Conservation (phyloP, 2,329 filamentous ascomycete genomes). For the Penicillium janthinellum region DNA sequence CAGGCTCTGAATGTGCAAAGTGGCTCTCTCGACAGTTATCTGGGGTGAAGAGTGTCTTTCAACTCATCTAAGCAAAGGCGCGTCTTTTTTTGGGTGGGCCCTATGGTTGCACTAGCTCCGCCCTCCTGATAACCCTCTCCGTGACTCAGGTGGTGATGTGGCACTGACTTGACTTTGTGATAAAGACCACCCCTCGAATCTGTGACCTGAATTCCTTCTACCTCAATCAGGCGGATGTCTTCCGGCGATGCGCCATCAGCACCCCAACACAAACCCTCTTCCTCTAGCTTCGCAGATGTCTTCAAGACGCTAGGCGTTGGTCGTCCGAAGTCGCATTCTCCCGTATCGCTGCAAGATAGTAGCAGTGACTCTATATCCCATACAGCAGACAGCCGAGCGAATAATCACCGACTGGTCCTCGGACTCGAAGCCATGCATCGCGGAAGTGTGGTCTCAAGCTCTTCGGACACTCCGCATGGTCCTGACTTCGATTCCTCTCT, state of each 20-base stretch:
- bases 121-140: slow-evolving; percentile 1
- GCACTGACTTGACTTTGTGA: slow-evolving; percentile 15
- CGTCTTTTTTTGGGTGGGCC: not conserved
- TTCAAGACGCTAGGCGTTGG: slow-evolving; percentile 46
- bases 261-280: slow-evolving; percentile 39
- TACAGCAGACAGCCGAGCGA: slow-evolving; percentile 37
- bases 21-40: slow-evolving; percentile 9
- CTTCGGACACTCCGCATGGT: slow-evolving; percentile 40
- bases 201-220: slow-evolving; percentile 9
- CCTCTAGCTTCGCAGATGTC: slow-evolving; percentile 46
- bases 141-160: slow-evolving; percentile 11
- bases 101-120: not conserved
- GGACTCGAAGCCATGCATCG: slow-evolving; percentile 47
- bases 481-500: slow-evolving; percentile 44
- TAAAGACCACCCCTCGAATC: slow-evolving; percentile 1
- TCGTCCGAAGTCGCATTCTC: slow-evolving; percentile 43
- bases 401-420: slow-evolving; percentile 33
- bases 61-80: slow-evolving; percentile 11
- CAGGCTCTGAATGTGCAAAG: slow-evolving; percentile 18
- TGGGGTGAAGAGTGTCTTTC: slow-evolving; percentile 11
- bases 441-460: slow-evolving; percentile 41
- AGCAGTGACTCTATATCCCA: slow-evolving; percentile 34
- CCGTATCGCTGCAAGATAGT: slow-evolving; percentile 36
- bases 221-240: slow-evolving; percentile 41
- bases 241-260: slow-evolving; percentile 45